These are phyloP conservation scores for Sclerotinia minor DNA, from an alignment of 2,329 filamentous ascomycete species.

Conservation along the genomic window DNA sequence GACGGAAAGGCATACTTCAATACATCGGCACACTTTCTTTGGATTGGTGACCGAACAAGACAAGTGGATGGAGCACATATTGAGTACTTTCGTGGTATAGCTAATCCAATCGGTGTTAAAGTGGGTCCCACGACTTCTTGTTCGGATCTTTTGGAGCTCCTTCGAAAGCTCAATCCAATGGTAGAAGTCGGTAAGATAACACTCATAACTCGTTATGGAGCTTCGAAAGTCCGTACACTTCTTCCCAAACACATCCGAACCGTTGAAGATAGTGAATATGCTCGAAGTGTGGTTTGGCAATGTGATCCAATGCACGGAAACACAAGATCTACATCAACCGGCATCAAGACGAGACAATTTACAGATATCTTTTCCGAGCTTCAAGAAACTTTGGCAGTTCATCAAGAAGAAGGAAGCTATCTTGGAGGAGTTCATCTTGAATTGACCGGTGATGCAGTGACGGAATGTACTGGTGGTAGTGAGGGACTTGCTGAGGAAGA, in stretches of 20 bases:
- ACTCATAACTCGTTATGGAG: conserved; percentile 92
- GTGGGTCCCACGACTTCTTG: conserved; percentile 83
- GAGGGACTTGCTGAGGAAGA: conserved; percentile 86
- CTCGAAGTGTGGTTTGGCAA: conserved; percentile 80
- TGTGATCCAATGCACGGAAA: conserved; percentile 99
- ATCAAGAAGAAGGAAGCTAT: conserved; percentile 79
- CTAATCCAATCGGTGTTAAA: conserved; percentile 96
- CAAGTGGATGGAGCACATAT: conserved; percentile 93
- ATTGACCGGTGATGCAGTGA: conserved; percentile 92
- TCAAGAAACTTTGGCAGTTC: conserved; percentile 77
- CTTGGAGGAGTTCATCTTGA: conserved; percentile 94
- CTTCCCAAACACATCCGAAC: conserved; percentile 85
- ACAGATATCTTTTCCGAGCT: conserved; percentile 87
- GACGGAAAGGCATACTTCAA: conserved; percentile 71
- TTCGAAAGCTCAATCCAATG: conserved; percentile 81
- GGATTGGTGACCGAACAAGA: conserved; percentile 95
- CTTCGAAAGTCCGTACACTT: conserved; percentile 69
- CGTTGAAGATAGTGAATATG: conserved; percentile 75
- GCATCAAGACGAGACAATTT: conserved; percentile 92
- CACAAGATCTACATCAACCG: conserved; percentile 65
- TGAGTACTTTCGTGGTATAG: conserved; percentile 94
- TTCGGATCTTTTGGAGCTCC: conserved; percentile 72
- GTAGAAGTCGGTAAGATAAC: conserved; percentile 90
- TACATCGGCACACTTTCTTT: conserved; percentile 94
- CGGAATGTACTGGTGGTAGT: conserved; percentile 90